Evolutionary conservation across 1,139 yeast species (phyloP), one percentile per base, ranked within the genome.

Genomic region (Yamadazyma sp.): DNA sequence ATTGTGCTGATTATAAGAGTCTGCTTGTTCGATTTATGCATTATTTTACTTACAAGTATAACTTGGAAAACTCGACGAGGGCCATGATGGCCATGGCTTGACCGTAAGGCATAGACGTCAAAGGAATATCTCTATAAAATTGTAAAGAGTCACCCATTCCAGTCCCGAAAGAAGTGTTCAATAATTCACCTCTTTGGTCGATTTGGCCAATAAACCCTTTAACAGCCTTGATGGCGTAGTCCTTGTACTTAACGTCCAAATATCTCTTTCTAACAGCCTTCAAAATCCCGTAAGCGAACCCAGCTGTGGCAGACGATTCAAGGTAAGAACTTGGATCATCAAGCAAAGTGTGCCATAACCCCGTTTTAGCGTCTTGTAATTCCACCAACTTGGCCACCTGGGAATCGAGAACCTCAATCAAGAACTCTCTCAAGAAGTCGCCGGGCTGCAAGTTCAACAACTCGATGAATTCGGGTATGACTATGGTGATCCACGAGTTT

Each of bases 31-130:
- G n/a, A n/a, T n/a, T n/a, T 26, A 23, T 37, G 36, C 30, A 37
- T 32, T 27, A n/a, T n/a, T 30, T 11, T 7, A 16, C 17, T 16
- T 47, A 55, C 29, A 54, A 44, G 34, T 50, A 55, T 24, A 54
- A 44, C 38, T 44, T 54, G 23, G 47, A 43, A 41, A 44, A 61
- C 44, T 62, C 67, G 9, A 58, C 62, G 17, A 62, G 44, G 4
- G 65, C 64, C 60, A 62, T 61, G 35, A 62, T 62, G 11, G 65
- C 67, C 65, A 62, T 59, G 15, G 67, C 67, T 45, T 62, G 67
- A 2, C 67, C 67, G 44, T 62, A 62, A 4, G 67, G 67, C 67
- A 62, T 62, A 6, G 56, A 49, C 3, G 64, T 61, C 33, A 62
- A 53, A 14, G 63, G 63, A 37, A 62, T 62, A 33, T 62, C 62